phyloP scores from a whole-genome alignment of 257 asterid genomes.

The Nicotiana tabacum region DNA sequence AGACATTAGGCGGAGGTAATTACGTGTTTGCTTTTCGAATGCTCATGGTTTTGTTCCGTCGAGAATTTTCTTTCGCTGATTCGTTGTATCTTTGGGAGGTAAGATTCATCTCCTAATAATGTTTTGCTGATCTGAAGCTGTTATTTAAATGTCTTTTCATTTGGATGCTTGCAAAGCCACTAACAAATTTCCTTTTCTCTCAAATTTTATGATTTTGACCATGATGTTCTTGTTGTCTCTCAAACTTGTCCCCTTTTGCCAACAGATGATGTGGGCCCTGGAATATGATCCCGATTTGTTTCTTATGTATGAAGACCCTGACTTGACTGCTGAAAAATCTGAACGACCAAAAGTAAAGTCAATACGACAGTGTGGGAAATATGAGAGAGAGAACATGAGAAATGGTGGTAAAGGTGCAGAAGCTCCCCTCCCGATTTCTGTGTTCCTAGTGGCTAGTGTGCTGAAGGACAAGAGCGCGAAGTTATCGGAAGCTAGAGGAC shows the following conservation, averaged over 20 bases:
- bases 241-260: constrained; percentile 1
- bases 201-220: background rate
- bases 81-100: constrained; percentile 97
- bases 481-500: constrained; percentile 78
- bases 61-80: constrained; percentile 89
- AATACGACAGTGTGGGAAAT: constrained; percentile 59
- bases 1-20: constrained; percentile 81
- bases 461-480: constrained; percentile 66
- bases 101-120: constrained; percentile 5
- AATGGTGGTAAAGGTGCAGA: constrained; percentile 35
- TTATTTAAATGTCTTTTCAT: background rate
- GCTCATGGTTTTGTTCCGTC: constrained; percentile 93
- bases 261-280: constrained; percentile 96
- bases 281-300: constrained; percentile 73
- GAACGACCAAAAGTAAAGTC: constrained; percentile 55
- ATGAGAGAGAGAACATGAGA: constrained; percentile 61
- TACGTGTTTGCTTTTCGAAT: constrained; percentile 87
- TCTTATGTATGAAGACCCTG: constrained; percentile 48
- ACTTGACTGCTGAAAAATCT: constrained; percentile 32
- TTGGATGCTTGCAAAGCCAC: background rate
- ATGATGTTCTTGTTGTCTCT: background rate
- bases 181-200: background rate
- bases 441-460: constrained; percentile 90
- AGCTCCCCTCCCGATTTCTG: constrained; percentile 73
- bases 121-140: background rate